Conservation (phyloP, 192 early-diverging fungal genomes). For the Rhizophagus sp. region DNA sequence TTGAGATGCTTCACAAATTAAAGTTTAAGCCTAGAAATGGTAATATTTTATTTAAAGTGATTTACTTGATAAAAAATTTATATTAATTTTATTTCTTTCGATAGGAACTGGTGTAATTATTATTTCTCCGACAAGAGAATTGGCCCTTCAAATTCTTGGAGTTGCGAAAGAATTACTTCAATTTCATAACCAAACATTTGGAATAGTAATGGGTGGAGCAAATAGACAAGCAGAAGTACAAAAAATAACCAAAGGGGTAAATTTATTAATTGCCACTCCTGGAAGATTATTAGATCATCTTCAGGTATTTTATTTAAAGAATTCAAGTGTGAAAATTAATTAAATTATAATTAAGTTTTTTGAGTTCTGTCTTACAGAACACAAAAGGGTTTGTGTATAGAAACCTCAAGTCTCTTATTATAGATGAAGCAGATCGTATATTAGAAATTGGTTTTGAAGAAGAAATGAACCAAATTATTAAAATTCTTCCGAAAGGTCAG, state of each 20-base stretch:
- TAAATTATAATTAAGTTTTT: neutral
- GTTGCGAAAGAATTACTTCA: slow-evolving; percentile 94
- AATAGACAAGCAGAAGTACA: slow-evolving; percentile 96
- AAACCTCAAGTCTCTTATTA: slow-evolving; percentile 90
- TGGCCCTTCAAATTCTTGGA: slow-evolving; percentile 98
- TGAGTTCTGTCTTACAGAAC: slow-evolving; percentile 58
- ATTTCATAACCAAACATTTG: slow-evolving; percentile 96
- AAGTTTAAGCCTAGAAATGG: slow-evolving; percentile 98
- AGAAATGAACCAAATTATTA: slow-evolving; percentile 98
- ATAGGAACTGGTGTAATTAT: slow-evolving; percentile 89
- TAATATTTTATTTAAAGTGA: slow-evolving; percentile 32
- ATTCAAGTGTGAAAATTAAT: neutral
- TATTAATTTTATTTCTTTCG: neutral
- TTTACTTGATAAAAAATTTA: neutral
- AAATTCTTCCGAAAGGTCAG: slow-evolving; percentile 80
- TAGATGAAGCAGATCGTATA: slow-evolving; percentile 99
- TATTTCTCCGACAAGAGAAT: slow-evolving; percentile 97
- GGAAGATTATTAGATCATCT: slow-evolving; percentile 97
- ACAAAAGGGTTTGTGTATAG: slow-evolving; percentile 94
- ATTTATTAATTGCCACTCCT: slow-evolving; percentile 94
- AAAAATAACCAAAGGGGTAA: slow-evolving; percentile 94
- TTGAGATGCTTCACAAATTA: slow-evolving; percentile 86
- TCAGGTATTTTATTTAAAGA: slow-evolving; percentile 54
- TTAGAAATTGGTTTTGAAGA: slow-evolving; percentile 98
- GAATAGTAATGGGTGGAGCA: slow-evolving; percentile 98